Percentiles rank a stretch among this genome's conserved stretches.
Evolutionary conservation across 1,284 basidiomycete species (phyloP).

Genomic region (Boletus mariae): DNA sequence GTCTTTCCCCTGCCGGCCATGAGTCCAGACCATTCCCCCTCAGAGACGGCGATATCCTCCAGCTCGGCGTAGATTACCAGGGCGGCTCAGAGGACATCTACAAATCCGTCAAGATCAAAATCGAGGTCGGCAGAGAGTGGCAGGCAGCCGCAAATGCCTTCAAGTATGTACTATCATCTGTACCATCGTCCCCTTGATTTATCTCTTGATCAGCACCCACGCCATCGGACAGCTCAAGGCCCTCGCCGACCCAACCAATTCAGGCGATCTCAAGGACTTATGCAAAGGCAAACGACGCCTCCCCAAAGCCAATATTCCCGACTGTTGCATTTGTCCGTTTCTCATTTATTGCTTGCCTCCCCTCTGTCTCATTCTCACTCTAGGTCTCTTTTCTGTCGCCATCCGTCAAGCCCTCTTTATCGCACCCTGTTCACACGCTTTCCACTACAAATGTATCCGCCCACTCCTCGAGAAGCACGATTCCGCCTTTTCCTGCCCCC

Average conservation of each 20-base stretch:
- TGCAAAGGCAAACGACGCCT: slow-evolving; percentile 33
- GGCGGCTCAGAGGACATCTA: slow-evolving; percentile 97
- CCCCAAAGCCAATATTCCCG: slow-evolving; percentile 63
- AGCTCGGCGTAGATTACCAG: slow-evolving; percentile 97
- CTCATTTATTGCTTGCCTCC: not conserved
- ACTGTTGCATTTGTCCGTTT: slow-evolving; percentile 89
- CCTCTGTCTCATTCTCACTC: not conserved
- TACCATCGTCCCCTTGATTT: not conserved
- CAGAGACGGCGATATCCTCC: slow-evolving; percentile 93
- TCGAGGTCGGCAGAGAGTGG: slow-evolving; percentile 91
- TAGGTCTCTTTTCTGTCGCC: slow-evolving; percentile 87
- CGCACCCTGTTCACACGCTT: slow-evolving; percentile 93
- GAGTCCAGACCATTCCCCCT: slow-evolving; percentile 79
- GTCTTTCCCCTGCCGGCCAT: slow-evolving; percentile 80
- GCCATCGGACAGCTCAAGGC: slow-evolving; percentile 80
- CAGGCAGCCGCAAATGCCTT: slow-evolving; percentile 87
- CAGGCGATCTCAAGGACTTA: slow-evolving; percentile 3
- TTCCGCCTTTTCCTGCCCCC: slow-evolving; percentile 92
- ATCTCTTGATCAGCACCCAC: slow-evolving; percentile 50
- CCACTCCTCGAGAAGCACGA: slow-evolving; percentile 86
- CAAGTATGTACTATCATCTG: slow-evolving; percentile 67
- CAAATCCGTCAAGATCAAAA: slow-evolving; percentile 94
- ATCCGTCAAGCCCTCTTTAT: slow-evolving; percentile 97
- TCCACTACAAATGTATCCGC: slow-evolving; percentile 98
- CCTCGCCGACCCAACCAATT: slow-evolving; percentile 39